Evolutionary conservation across 306 rosid species (phyloP).

Genomic region (Lathyrus sativus): DNA sequence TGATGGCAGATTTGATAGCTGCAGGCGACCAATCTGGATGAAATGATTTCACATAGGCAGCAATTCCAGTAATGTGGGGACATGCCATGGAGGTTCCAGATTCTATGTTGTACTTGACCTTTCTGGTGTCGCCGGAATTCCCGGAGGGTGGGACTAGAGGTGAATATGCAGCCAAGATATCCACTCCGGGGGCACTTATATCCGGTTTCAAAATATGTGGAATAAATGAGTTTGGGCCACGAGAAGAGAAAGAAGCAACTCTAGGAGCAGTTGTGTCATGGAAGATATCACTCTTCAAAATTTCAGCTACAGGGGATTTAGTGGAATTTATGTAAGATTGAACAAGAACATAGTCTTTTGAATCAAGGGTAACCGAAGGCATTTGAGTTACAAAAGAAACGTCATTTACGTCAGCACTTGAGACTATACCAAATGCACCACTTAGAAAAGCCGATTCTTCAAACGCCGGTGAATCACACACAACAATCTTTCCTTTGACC

Average conservation of each 20-base stretch:
- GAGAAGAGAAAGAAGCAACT: background rate
- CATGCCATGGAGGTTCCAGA: constrained; percentile 27
- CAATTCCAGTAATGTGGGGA: constrained; percentile 13
- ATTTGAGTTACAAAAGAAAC: background rate
- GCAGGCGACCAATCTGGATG: background rate
- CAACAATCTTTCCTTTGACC: constrained; percentile 10
- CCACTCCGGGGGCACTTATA: constrained; percentile 13
- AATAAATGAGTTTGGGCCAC: background rate
- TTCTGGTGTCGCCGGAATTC: background rate
- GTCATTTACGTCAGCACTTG: background rate
- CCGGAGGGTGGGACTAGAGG: background rate
- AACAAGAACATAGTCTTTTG: background rate
- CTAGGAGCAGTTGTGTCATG: background rate
- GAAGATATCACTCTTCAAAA: background rate
- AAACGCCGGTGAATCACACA: background rate
- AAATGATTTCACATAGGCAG: constrained; percentile 17
- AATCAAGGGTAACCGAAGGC: background rate
- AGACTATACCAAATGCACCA: background rate
- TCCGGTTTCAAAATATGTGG: constrained; percentile 20
- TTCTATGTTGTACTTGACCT: background rate
- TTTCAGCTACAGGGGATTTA: background rate
- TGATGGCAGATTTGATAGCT: background rate
- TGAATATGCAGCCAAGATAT: constrained; percentile 3
- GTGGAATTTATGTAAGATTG: background rate
- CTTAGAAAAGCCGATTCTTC: background rate